phyloP scores from a whole-genome alignment of 129 eudicot species.

The Gnaphalium uliginosum region DNA sequence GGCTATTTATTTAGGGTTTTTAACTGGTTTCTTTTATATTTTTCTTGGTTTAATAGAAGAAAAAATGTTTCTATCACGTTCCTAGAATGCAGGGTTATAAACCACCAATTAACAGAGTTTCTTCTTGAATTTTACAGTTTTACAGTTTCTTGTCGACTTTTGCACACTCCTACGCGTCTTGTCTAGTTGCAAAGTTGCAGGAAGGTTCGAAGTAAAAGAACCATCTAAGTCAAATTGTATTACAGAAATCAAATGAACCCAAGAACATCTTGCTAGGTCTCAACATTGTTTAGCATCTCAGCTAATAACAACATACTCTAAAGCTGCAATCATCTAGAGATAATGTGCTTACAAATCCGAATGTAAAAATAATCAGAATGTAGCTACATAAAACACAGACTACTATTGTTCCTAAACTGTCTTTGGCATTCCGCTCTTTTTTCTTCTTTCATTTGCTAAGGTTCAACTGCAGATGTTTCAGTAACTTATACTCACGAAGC shows the following conservation, averaged over 20 bases:
- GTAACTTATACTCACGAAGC: conserved; percentile 30
- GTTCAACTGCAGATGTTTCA: conserved; percentile 9
- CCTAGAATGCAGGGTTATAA: no score
- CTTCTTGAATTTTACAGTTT: not conserved
- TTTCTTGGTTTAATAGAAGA: no score
- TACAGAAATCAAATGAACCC: not conserved
- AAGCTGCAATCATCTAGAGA: conserved; percentile 19
- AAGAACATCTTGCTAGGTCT: not conserved
- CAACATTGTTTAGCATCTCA: not conserved
- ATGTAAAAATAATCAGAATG: not conserved
- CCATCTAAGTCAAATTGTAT: not conserved
- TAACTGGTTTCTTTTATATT: no score
- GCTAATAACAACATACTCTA: conserved; percentile 4
- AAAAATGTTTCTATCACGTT: no score
- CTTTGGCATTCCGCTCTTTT: not conserved
- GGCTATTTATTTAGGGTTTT: no score
- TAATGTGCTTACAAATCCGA: conserved; percentile 2
- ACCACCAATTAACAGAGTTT: no score
- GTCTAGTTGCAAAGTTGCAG: not conserved
- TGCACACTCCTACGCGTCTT: not conserved
- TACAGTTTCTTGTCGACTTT: not conserved
- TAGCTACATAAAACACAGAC: conserved; percentile 21
- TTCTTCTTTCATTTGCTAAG: conserved; percentile 13
- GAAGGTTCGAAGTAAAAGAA: not conserved
- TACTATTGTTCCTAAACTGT: no score